Percentiles rank a stretch among this genome's conserved stretches.
phyloP scores from a whole-genome alignment of 2,329 filamentous ascomycete genomes.

The Zasmidium citrigriseum region DNA sequence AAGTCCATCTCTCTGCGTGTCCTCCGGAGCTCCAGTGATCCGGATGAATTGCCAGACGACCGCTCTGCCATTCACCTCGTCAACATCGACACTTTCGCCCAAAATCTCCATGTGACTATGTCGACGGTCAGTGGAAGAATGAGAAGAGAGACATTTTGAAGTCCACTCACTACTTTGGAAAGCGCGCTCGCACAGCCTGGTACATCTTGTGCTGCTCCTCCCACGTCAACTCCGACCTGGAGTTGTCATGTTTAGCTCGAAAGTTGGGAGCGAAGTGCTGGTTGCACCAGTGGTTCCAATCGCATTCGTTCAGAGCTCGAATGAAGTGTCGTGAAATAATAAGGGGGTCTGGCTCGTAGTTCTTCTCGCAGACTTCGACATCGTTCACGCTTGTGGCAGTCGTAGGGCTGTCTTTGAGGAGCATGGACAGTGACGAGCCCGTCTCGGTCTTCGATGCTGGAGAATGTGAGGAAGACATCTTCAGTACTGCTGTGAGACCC shows the following conservation, averaged over 20 bases:
- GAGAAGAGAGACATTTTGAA: neutral
- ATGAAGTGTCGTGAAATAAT: neutral
- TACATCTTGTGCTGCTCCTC: conserved; percentile 2
- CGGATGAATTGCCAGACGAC: conserved; percentile 7
- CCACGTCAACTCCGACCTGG: conserved; percentile 2
- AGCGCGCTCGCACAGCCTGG: neutral
- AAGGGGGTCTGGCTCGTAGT: conserved; percentile 1
- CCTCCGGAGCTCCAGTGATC: neutral
- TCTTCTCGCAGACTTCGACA: neutral
- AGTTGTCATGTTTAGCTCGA: conserved; percentile 6
- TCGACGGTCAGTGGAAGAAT: neutral
- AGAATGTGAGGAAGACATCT: neutral
- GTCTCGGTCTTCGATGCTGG: neutral
- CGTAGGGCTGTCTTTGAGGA: neutral
- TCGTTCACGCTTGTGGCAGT: neutral
- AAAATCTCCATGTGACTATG: conserved; percentile 4
- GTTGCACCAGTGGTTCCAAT: conserved; percentile 4
- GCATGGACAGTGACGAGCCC: neutral
- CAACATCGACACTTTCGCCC: conserved; percentile 2
- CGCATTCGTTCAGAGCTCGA: conserved; percentile 3
- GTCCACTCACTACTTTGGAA: neutral
- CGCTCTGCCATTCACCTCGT: conserved; percentile 1
- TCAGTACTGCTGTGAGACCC: too few relatives aligned
- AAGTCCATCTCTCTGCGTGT: conserved; percentile 2
- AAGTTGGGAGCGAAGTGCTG: conserved; percentile 2